A percentile compares a stretch with the other conserved stretches of the same genome.
Evolutionary conservation across 495 filamentous ascomycete species (phyloP).

Genomic region (Pseudomonodictys pantanalensis): DNA sequence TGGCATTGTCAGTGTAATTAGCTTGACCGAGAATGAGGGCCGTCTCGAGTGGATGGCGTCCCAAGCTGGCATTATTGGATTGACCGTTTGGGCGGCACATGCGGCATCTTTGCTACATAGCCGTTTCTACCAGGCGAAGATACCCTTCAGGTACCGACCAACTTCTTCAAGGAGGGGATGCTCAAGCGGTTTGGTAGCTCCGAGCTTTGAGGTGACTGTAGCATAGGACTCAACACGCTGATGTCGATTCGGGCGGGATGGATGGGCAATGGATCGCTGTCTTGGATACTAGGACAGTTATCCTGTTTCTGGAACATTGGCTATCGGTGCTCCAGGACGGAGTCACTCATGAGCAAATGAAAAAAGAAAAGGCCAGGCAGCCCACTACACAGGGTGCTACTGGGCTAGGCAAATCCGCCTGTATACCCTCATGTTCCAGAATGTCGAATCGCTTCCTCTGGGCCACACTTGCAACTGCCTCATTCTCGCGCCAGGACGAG

Average conservation of each 20-base stretch:
- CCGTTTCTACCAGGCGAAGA: conserved; percentile 2
- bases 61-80: conserved; percentile 38
- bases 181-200: neutral
- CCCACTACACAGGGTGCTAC: too few relatives aligned
- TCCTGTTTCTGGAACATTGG: too few relatives aligned
- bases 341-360: too few relatives aligned
- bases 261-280: neutral
- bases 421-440: too few relatives aligned
- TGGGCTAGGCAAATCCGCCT: too few relatives aligned
- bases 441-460: too few relatives aligned
- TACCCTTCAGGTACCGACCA: neutral
- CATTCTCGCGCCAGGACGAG: too few relatives aligned
- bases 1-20: conserved; percentile 39
- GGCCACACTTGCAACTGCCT: too few relatives aligned
- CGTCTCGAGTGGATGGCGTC: conserved; percentile 35
- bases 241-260: too few relatives aligned
- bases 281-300: too few relatives aligned
- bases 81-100: conserved; percentile 10
- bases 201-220: neutral
- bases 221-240: neutral
- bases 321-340: too few relatives aligned
- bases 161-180: conserved; percentile 12
- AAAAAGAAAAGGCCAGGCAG: too few relatives aligned
- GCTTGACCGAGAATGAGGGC: conserved; percentile 32
- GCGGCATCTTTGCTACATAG: conserved; percentile 23